Base-by-base conservation (phyloP, 139 green algal species). In the Chlorella sp. region DNA sequence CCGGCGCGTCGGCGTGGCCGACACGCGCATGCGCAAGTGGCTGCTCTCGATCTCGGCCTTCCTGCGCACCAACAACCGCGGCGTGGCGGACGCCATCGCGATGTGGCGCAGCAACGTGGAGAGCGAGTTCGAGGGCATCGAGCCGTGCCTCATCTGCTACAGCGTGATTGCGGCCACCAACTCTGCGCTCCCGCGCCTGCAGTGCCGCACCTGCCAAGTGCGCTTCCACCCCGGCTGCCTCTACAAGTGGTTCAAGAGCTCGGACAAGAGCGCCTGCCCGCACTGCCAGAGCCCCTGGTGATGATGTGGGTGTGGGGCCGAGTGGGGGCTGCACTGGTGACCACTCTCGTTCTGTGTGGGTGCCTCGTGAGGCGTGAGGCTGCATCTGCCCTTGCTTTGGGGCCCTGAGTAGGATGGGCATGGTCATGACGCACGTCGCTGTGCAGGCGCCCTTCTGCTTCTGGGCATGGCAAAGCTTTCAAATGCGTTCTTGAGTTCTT, bases 131-230 rank as follows among this genome's bases (percentile, higher is more conserved):
- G 76, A 70, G 61, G 91, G 89, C 51, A 82, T 96, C 61, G 92
- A 98, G 82, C 88, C 94, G 55, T 99, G 95, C 83, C 86, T 97
- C 5, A 98, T 99, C 78, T 99, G 95, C 85, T 98, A 97, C 87
- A 80, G 67, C 30, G 88, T 98, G 29, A 78, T 99, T 24, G 67
- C 67, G 14, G 74, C 88, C n/a, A 85, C 84, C n/a, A 90, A 90
- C 73, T 83, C 83, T 10, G 82, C 93, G 73, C 87, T 97, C 77
- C 94, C 95, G 3, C 80, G 80, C 31, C 83, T 98, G 62, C 49
- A 64, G n/a, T 98, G 94, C 91, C 78, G 83, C 31, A 97, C 93
- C 2, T 99, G 95, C 85, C 66, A 65, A 5, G 89, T 98, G 76
- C 83, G 87, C 51, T 98, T 97, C 83, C 95, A 99, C 80, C 80